Evolutionary conservation across 768 basidiomycete species (phyloP).

Genomic region (Mycena pura): DNA sequence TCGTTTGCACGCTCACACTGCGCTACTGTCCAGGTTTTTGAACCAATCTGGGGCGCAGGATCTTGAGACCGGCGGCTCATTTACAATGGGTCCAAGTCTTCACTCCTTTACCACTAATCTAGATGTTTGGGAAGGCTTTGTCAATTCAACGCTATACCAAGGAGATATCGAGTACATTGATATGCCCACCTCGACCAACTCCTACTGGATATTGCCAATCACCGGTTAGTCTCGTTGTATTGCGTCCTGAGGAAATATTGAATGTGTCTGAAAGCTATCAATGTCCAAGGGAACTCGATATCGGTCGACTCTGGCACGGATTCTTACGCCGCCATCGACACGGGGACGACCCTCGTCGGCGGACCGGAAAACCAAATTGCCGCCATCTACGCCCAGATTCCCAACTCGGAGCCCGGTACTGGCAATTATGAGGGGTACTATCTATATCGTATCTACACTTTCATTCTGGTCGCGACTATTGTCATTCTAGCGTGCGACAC

Average conservation of each 20-base stretch:
- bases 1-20: constrained; percentile 85
- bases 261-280: constrained; percentile 52
- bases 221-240: constrained; percentile 45
- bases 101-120: not conserved
- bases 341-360: constrained; percentile 93
- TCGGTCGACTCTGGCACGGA: constrained; percentile 50
- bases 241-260: not conserved
- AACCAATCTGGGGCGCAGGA: constrained; percentile 47
- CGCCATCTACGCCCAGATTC: constrained; percentile 77
- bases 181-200: constrained; percentile 58
- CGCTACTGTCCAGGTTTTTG: constrained; percentile 41
- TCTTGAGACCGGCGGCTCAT: constrained; percentile 74
- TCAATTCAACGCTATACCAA: constrained; percentile 76
- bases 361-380: constrained; percentile 71
- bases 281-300: constrained; percentile 62
- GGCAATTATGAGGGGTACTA: constrained; percentile 85
- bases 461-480: not conserved
- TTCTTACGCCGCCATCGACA: constrained; percentile 88
- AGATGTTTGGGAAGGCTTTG: constrained; percentile 54
- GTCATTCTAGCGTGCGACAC: constrained; percentile 69
- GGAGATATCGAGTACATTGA: constrained; percentile 84
- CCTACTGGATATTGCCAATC: constrained; percentile 86
- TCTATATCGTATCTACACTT: constrained; percentile 66
- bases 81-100: constrained; percentile 69
- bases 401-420: constrained; percentile 63